These are phyloP conservation scores for Microcos paniculata DNA, from an alignment of 345 rosid genomes.

Conservation along the genomic window DNA sequence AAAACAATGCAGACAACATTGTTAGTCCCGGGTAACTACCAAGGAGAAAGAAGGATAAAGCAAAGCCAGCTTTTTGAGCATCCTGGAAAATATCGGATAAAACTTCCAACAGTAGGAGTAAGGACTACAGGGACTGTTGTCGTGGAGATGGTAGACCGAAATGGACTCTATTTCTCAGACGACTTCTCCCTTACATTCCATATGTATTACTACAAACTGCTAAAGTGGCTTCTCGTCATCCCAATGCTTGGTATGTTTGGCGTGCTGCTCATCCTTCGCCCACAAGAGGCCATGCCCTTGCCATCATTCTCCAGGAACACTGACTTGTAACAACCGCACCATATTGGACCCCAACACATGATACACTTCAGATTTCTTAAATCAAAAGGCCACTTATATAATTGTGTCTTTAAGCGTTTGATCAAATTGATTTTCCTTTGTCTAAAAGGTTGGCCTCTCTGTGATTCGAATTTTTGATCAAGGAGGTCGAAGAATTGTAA, in stretches of 20 bases:
- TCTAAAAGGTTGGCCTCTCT: not conserved
- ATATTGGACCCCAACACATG: not conserved
- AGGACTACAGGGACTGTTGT: slow-evolving; percentile 91
- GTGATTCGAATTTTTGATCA: slow-evolving; percentile 18
- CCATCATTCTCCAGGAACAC: slow-evolving; percentile 93
- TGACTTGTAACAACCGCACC: slow-evolving; percentile 44
- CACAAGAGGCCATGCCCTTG: slow-evolving; percentile 87
- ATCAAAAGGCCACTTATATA: not conserved
- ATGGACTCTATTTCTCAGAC: slow-evolving; percentile 88
- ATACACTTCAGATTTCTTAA: not conserved
- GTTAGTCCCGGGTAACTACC: slow-evolving; percentile 95
- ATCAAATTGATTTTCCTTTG: not conserved
- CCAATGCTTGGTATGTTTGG: slow-evolving; percentile 98
- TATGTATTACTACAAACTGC: slow-evolving; percentile 91
- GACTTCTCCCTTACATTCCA: slow-evolving; percentile 97
- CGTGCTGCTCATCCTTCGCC: slow-evolving; percentile 82
- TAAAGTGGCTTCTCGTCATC: slow-evolving; percentile 94
- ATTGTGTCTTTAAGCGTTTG: not conserved
- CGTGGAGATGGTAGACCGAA: slow-evolving; percentile 97
- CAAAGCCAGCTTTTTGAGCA: slow-evolving; percentile 60
- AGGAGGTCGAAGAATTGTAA: slow-evolving; percentile 28
- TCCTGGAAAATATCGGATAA: slow-evolving; percentile 76
- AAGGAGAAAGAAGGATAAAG: slow-evolving; percentile 79
- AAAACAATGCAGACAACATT: slow-evolving; percentile 64
- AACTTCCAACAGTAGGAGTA: slow-evolving; percentile 86